phyloP scores from a whole-genome alignment of 495 filamentous ascomycete genomes.

The Peziza echinospora region DNA sequence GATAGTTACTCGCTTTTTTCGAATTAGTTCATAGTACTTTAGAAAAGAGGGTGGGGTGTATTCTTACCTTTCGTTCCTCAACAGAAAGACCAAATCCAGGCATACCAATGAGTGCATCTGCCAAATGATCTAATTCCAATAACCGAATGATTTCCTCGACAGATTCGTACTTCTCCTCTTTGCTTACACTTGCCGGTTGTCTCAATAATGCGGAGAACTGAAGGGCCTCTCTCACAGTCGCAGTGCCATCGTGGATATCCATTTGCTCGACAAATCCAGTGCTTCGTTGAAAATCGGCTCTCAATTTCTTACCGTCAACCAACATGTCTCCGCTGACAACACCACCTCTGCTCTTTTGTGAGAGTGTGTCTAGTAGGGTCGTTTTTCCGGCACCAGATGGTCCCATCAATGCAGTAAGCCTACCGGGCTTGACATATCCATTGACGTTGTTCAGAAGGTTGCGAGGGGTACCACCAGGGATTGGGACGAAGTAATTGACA shows the following conservation, averaged over 20 bases:
- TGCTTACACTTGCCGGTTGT: slow-evolving; percentile 28
- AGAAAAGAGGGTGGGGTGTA: too few species aligned
- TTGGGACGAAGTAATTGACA: slow-evolving; percentile 32
- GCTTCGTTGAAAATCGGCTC: slow-evolving; percentile 34
- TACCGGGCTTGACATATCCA: slow-evolving; percentile 61
- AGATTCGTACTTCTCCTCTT: slow-evolving; percentile 37
- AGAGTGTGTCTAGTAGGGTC: slow-evolving; percentile 34
- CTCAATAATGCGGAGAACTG: slow-evolving; percentile 37
- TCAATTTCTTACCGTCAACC: slow-evolving; percentile 39
- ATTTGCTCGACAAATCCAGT: slow-evolving; percentile 27
- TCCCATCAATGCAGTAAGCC: slow-evolving; percentile 59
- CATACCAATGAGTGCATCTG: slow-evolving; percentile 33
- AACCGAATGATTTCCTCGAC: slow-evolving; percentile 22
- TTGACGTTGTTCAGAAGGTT: slow-evolving; percentile 49
- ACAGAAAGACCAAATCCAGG: slow-evolving; percentile 33
- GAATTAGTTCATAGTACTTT: too few species aligned
- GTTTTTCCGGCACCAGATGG: slow-evolving; percentile 42
- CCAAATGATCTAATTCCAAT: slow-evolving; percentile 34
- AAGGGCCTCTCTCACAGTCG: slow-evolving; percentile 41
- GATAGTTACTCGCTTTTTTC: slow-evolving; percentile 66
- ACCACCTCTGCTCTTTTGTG: slow-evolving; percentile 41
- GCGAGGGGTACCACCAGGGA: slow-evolving; percentile 30
- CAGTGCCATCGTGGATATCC: slow-evolving; percentile 25
- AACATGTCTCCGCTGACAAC: slow-evolving; percentile 37
- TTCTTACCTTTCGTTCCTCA: slow-evolving; percentile 43